Evolutionary conservation across 2,329 filamentous ascomycete species (phyloP), one percentile per base, ranked within the genome.

Genomic region (Calonectria leucothoes): DNA sequence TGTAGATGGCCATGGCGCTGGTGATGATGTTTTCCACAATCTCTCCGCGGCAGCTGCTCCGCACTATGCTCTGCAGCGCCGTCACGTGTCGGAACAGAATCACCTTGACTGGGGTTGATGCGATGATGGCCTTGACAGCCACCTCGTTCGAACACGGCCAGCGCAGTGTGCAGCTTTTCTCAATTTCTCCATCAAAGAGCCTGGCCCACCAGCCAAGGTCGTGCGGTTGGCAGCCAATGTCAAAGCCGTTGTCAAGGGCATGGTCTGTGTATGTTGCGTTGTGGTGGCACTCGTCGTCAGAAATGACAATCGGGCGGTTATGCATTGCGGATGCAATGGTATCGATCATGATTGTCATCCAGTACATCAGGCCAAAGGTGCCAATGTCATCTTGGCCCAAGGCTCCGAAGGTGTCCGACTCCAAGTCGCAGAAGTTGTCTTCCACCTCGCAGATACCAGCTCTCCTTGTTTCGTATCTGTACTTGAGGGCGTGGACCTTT

Each of bases 281-380:
- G 69, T 82, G 83, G 64, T 84, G 82, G 65, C 84, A 85, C 73
- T 85, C 84, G 33, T 86, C 83, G 48, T 86, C 85, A 0, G 82
- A 80, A 15, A 86, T 80, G 1, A 84, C 83, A 4, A 85, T 79
- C 1, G 80, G 78, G 29, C 81, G 74, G 51, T 80, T 74, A 68
- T 89, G 85, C 84, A 91, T 89, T 2, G 89, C 88, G 0, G 90
- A 86, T 0, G 88, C 90, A 27, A 91, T 80, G 0, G 89, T 91
- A 78, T 91, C 90, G 52, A 90, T 89, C 89, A 91, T 91, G 55
- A 91, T 84, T 1, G 88, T 88, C 49, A 92, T 83, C 90, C 90
- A 92, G 77, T 89, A 91, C n/a, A 91, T 80, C 14, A 91, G 82
- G 20, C 88, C 85, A 35, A 91, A 84, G 0, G 90, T 91, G 31